A percentile compares a stretch with the other conserved stretches of the same genome.
Conservation (phyloP, 257 asterid species). For the Solanum sitiens region DNA sequence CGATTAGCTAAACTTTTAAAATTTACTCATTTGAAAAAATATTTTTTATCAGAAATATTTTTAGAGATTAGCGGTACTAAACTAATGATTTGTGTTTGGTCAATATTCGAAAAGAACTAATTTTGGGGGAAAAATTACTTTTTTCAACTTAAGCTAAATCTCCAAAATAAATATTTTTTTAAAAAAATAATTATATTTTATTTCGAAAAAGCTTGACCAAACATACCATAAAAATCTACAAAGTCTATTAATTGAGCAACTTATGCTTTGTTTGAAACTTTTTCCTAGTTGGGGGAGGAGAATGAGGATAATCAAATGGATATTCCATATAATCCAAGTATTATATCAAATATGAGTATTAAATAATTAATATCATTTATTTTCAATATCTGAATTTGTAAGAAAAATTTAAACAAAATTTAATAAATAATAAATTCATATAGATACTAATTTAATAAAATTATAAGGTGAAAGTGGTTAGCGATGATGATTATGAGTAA, state of each 20-base stretch:
- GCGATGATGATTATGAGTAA: background rate
- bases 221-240: background rate
- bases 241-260: background rate
- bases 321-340: background rate
- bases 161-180: background rate
- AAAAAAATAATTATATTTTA: background rate
- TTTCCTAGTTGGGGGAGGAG: background rate
- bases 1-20: background rate
- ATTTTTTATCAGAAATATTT: background rate
- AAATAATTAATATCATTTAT: background rate
- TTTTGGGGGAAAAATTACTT: background rate
- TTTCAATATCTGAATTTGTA: background rate
- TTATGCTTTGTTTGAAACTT: background rate
- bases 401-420: too few species aligned
- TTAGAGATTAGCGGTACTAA: fast-evolving
- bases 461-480: too few species aligned
- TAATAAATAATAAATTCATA: background rate
- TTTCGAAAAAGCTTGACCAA: background rate
- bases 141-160: background rate
- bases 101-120: background rate
- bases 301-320: background rate
- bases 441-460: background rate
- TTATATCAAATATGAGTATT: background rate
- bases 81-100: too few species aligned
- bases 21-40: background rate